Conservation (phyloP, 2,329 filamentous ascomycete genomes). For the Fusarium austroafricanum region DNA sequence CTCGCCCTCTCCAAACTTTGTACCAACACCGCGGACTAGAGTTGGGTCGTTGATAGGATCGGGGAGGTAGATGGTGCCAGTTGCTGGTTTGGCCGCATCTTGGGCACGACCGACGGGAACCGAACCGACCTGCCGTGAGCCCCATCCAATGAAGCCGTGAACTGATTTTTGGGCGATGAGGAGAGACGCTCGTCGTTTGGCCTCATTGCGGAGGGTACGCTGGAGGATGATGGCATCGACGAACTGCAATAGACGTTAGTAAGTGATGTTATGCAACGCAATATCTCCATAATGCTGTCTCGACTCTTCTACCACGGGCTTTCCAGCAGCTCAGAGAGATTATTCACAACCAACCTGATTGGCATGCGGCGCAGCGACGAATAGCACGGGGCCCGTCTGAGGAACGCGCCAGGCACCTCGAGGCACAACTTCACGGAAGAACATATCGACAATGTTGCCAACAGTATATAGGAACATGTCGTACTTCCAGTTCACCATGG, state of each 20-base stretch:
- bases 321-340: neutral
- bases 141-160: conserved; percentile 89
- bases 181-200: conserved; percentile 88
- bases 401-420: conserved; percentile 96
- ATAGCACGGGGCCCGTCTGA: conserved; percentile 86
- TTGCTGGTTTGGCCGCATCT: conserved; percentile 83
- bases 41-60: conserved; percentile 88
- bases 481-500: conserved; percentile 80
- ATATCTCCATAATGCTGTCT: neutral
- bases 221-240: conserved; percentile 95
- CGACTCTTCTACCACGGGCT: neutral
- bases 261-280: neutral
- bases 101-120: conserved; percentile 94
- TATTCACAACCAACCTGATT: conserved; percentile 75
- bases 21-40: conserved; percentile 80
- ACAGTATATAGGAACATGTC: conserved; percentile 82
- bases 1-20: conserved; percentile 79
- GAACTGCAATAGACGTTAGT: conserved; percentile 69
- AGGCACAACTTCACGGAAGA: conserved; percentile 98
- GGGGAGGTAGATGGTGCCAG: conserved; percentile 87
- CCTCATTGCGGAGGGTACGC: conserved; percentile 87
- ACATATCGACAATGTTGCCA: conserved; percentile 89
- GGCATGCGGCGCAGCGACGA: conserved; percentile 96
- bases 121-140: conserved; percentile 85
- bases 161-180: conserved; percentile 97